Conservation (phyloP, 345 rosid species). For the Eucalyptus marginata region DNA sequence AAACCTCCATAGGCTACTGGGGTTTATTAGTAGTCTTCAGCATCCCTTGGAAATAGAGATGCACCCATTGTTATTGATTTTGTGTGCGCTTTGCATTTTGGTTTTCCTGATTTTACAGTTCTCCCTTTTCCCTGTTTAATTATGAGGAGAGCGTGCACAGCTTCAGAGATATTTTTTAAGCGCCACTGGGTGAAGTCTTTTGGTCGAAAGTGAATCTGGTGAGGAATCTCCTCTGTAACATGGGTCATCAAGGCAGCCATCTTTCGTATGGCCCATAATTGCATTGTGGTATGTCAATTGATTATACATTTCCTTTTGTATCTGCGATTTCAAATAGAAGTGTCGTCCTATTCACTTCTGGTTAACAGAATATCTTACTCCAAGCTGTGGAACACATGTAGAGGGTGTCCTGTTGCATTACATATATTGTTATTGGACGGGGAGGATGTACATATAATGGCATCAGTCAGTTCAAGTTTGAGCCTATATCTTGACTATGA, state of each 20-base stretch:
- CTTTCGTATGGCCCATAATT: background rate
- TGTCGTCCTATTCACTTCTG: background rate
- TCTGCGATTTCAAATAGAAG: background rate
- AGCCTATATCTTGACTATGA: background rate
- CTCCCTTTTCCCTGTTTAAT: background rate
- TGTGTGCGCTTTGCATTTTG: fast-evolving
- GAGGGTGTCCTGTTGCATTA: background rate
- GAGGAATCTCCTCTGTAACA: background rate
- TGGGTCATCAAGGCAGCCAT: background rate
- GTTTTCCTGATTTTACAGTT: background rate
- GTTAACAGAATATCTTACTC: background rate
- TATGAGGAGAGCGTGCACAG: background rate
- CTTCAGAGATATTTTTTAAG: background rate
- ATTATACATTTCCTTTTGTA: background rate
- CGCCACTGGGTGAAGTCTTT: background rate
- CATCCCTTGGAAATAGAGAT: background rate
- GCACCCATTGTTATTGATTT: background rate
- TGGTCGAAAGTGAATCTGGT: background rate
- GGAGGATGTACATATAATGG: background rate
- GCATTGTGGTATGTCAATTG: background rate
- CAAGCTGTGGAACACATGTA: background rate
- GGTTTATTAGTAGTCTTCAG: background rate
- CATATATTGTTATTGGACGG: background rate
- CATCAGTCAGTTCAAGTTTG: background rate
- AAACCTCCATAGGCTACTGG: background rate